Conservation (phyloP, 306 rosid species). For the Urtica urens region DNA sequence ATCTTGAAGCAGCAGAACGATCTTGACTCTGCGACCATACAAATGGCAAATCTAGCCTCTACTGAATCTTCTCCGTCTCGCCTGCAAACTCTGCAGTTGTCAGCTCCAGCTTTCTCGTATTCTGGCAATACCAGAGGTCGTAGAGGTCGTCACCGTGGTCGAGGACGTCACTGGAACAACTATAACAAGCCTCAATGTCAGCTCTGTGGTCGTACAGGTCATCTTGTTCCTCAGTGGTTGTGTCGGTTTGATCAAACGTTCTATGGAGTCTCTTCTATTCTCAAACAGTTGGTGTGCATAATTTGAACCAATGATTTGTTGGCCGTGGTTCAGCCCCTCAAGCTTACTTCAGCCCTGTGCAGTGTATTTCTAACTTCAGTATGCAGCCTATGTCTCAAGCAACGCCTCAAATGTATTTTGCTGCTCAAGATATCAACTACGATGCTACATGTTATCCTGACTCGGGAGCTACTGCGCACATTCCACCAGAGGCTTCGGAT, state of each 20-base stretch:
- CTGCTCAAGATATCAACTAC: too few species aligned
- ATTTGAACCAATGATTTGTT: too few species aligned
- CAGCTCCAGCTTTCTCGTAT: not conserved
- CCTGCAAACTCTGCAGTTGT: not conserved
- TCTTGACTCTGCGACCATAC: not conserved
- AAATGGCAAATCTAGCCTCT: not conserved
- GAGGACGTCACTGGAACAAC: not conserved
- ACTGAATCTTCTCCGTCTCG: not conserved
- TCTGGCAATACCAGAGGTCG: not conserved
- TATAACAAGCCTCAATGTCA: not conserved
- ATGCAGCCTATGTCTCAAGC: too few species aligned
- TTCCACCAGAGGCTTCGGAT: too few species aligned
- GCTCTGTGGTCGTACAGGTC: not conserved
- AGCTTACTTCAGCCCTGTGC: too few species aligned
- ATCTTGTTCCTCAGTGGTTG: not conserved
- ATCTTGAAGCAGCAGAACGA: not conserved
- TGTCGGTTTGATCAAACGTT: not conserved
- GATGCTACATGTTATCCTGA: too few species aligned
- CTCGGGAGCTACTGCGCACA: too few species aligned
- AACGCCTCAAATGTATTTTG: too few species aligned
- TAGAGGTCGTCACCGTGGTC: not conserved
- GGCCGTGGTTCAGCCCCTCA: not conserved
- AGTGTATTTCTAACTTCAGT: too few species aligned
- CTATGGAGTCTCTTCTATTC: not conserved
- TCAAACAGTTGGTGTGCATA: too few species aligned